These are phyloP conservation scores for Fusarium sp. DNA, from an alignment of 2,329 filamentous ascomycete species.

Conservation along the genomic window DNA sequence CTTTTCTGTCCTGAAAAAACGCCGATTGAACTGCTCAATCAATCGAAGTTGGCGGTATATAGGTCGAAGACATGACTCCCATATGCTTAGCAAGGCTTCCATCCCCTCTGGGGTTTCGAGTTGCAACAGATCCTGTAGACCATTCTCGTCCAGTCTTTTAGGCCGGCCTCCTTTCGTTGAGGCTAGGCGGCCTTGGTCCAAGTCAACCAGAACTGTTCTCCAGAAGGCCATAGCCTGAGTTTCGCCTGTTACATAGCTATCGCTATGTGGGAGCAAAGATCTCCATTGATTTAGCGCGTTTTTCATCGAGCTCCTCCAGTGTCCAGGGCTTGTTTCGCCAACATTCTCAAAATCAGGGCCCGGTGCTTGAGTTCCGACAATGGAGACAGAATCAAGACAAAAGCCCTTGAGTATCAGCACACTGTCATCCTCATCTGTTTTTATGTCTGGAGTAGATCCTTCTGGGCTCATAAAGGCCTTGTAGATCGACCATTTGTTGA, in stretches of 20 bases:
- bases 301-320: not conserved
- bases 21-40: constrained; percentile 8
- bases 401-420: not conserved
- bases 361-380: not conserved
- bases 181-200: not conserved
- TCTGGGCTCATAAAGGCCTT: not conserved
- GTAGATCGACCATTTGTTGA: not conserved
- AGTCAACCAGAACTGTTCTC: constrained; percentile 6
- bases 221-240: not conserved
- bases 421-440: not conserved
- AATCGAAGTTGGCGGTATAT: not conserved
- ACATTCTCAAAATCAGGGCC: not conserved
- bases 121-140: not conserved
- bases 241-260: not conserved
- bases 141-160: not conserved
- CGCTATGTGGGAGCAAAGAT: not conserved
- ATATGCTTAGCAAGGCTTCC: not conserved
- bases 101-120: not conserved
- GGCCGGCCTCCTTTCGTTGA: not conserved
- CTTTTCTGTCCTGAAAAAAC: not conserved
- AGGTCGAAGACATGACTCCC: not conserved
- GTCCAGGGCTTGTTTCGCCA: not conserved
- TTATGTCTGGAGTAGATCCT: not conserved
- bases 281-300: not conserved
- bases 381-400: not conserved